Base-by-base conservation (phyloP, 2,329 filamentous ascomycete genomes). In the Raffaelea ambrosiae region DNA sequence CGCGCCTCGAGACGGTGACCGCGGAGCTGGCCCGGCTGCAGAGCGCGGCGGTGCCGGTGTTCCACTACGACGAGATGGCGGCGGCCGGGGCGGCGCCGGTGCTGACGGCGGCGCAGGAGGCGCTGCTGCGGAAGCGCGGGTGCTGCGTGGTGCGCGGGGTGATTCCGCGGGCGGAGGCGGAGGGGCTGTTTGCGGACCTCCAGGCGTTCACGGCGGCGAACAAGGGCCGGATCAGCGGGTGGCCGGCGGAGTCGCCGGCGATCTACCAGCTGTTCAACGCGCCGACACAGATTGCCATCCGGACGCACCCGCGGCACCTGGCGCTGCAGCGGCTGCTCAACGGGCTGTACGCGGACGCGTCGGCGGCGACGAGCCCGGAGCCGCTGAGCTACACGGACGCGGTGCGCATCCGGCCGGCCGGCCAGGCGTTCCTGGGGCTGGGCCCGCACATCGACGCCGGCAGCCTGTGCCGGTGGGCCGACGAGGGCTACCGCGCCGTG, bases 401-500 rank as follows among this genome's bases (percentile, higher is more conserved):
- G 4, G 52, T 66, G 3, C 64, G 68, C 14, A 63, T 65, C 48
- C 60, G 68, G 10, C 59, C 64, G 4, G 64, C 66, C 5, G 58
- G 61, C 19, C 59, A 65, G 26, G 52, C 55, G 1, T 71, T 70
- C 50, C 59, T 61, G 9, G 66, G 67, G 7, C 58, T 70, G 1
- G 67, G 68, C 2, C 67, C 67, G 21, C 68, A 70, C 48, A 68
- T 71, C 39, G 67, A 71, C 51, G 67, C 66, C 1, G 67, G 67
- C 19, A 67, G 63, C 49, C 57, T 71, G 23, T 64, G 59, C 47
- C 66, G 68, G 14, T 71, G 67, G 68, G 66, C 63, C 3, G 65
- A 69, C 33, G 55, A 59, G 1, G 52, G 55, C 2, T 70, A 70
- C 46, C 61, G 63, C 33, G 56, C 59, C 16, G 59, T 60, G 5